phyloP scores from a whole-genome alignment of 2,329 filamentous ascomycete species.

The Cylindrodendrum hubeiense region DNA sequence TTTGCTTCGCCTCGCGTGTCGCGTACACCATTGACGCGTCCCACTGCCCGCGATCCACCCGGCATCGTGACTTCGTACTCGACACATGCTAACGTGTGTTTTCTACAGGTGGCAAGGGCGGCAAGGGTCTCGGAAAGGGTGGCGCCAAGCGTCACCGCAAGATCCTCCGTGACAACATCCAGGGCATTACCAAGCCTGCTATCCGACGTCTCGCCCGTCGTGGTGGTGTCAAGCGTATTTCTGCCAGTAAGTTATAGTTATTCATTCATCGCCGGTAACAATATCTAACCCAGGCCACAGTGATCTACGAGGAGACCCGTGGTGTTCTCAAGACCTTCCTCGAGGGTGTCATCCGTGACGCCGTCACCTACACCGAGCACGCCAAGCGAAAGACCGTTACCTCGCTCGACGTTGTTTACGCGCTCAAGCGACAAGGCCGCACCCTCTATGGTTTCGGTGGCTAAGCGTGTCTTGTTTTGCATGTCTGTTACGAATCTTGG shows the following conservation, averaged over 20 bases:
- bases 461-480: conserved; percentile 62
- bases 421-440: conserved; percentile 77
- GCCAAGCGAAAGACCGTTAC: conserved; percentile 86
- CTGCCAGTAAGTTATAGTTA: conserved; percentile 76
- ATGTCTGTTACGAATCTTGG: conserved; percentile 54
- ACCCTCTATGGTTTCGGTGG: conserved; percentile 90
- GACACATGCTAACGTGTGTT: conserved; percentile 65
- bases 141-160: conserved; percentile 99
- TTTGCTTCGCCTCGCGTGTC: background rate
- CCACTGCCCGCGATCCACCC: conserved; percentile 45
- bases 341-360: conserved; percentile 81
- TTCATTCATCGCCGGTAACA: conserved; percentile 53
- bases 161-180: conserved; percentile 99
- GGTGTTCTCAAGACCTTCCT: conserved; percentile 85
- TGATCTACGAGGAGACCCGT: conserved; percentile 85
- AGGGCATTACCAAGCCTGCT: conserved; percentile 98
- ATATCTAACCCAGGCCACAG: conserved; percentile 43
- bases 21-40: background rate
- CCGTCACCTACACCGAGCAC: conserved; percentile 84
- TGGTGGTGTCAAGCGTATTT: conserved; percentile 99
- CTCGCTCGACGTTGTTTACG: conserved; percentile 76
- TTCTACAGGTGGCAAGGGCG: conserved; percentile 86
- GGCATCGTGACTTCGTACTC: conserved; percentile 60
- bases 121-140: conserved; percentile 98
- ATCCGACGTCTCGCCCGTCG: conserved; percentile 98